Evolutionary conservation across 768 basidiomycete species (phyloP).

Genomic region (Solioccasus polychromus): DNA sequence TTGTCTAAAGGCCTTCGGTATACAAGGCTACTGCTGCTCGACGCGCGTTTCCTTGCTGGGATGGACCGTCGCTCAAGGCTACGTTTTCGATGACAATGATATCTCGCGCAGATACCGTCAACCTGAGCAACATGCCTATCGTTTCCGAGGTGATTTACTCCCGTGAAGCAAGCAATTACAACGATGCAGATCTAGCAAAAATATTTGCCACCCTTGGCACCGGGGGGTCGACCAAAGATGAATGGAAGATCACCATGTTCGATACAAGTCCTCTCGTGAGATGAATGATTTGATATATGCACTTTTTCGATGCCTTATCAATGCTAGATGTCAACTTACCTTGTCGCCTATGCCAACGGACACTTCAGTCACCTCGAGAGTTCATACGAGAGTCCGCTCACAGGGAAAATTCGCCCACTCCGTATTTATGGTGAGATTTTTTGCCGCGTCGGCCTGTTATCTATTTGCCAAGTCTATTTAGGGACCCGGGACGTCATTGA

Average conservation of each 20-base stretch:
- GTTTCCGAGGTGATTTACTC: slow-evolving; percentile 51
- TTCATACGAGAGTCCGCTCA: slow-evolving; percentile 75
- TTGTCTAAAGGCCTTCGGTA: slow-evolving; percentile 2
- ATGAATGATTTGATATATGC: not conserved
- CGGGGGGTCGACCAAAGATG: slow-evolving; percentile 32
- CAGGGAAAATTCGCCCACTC: slow-evolving; percentile 77
- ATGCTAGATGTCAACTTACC: slow-evolving; percentile 75
- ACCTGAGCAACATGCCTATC: slow-evolving; percentile 85
- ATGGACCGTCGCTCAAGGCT: slow-evolving; percentile 89
- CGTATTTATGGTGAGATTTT: slow-evolving; percentile 70
- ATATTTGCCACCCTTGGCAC: slow-evolving; percentile 40
- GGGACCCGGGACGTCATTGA: slow-evolving; percentile 80
- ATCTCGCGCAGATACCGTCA: slow-evolving; percentile 71
- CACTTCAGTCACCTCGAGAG: slow-evolving; percentile 70
- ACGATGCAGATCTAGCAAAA: slow-evolving; percentile 35
- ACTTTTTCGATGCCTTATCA: not conserved
- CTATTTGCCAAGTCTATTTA: too few relatives aligned
- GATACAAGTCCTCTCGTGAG: slow-evolving; percentile 68
- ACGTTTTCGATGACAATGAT: slow-evolving; percentile 76
- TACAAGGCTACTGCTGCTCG: slow-evolving; percentile 80
- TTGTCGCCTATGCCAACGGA: slow-evolving; percentile 86
- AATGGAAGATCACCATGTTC: slow-evolving; percentile 85
- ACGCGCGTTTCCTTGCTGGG: slow-evolving; percentile 85
- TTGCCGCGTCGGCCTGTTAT: too few relatives aligned
- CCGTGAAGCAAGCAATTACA: slow-evolving; percentile 28